Conservation (phyloP, 2,329 filamentous ascomycete genomes). For the Chaetomiaceae sp. region DNA sequence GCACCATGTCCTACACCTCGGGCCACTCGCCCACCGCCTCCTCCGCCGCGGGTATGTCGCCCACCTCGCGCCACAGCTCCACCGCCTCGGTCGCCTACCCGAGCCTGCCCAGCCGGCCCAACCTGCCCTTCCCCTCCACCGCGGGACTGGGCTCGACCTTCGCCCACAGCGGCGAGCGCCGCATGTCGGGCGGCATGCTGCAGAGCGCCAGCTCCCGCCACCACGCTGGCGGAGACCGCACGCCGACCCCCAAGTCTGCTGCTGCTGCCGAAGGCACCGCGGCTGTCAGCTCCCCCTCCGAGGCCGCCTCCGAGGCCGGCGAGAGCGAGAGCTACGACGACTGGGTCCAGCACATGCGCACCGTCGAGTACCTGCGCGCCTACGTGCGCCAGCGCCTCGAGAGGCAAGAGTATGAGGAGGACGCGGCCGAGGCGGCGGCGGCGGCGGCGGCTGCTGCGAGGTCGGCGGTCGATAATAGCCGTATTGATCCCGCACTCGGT, state of each 20-base stretch:
- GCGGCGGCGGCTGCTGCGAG: neutral
- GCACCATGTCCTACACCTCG: conserved; percentile 69
- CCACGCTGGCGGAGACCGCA: conserved; percentile 34
- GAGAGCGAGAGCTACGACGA: conserved; percentile 57
- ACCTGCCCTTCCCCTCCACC: conserved; percentile 62
- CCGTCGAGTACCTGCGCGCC: conserved; percentile 55
- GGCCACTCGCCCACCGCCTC: conserved; percentile 69
- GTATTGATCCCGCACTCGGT: conserved; percentile 31
- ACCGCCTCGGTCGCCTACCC: conserved; percentile 67
- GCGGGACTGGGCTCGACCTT: conserved; percentile 66
- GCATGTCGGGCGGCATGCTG: conserved; percentile 61
- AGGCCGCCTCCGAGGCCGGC: conserved; percentile 46
- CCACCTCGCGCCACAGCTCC: conserved; percentile 56
- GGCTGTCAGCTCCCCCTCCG: conserved; percentile 51
- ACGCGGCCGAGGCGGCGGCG: no score
- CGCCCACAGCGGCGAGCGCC: conserved; percentile 55
- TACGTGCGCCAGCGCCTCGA: conserved; percentile 53
- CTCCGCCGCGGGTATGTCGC: conserved; percentile 64
- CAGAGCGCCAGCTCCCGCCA: conserved; percentile 48
- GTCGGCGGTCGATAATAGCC: conserved; percentile 24
- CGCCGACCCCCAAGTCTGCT: conserved; percentile 42
- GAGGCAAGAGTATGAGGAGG: conserved; percentile 45
- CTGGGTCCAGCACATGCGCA: conserved; percentile 61
- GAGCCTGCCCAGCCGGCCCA: conserved; percentile 55
- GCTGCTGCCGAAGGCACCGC: conserved; percentile 33